Evolutionary conservation across 2,329 filamentous ascomycete genomes (phyloP).

Genomic region (Teratosphaeria pseudoeucalypti): DNA sequence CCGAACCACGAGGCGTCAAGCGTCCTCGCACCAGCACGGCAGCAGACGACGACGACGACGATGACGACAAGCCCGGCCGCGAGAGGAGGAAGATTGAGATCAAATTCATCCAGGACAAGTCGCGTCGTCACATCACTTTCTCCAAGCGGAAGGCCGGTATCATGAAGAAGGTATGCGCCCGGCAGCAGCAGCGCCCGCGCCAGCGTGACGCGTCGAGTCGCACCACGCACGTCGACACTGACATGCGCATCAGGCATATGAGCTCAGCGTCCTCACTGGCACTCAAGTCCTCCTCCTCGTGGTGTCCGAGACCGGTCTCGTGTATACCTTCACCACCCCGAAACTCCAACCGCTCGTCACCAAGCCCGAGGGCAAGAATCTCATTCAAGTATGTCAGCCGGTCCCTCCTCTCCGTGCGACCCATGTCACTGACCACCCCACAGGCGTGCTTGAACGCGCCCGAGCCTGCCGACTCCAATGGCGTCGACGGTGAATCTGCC

Average conservation of each 20-base stretch:
- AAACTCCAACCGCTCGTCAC: conserved; percentile 97
- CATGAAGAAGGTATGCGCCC: conserved; percentile 84
- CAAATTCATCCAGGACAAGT: conserved; percentile 99
- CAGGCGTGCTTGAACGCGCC: conserved; percentile 95
- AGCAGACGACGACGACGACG: conserved; percentile 84
- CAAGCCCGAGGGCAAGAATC: conserved; percentile 96
- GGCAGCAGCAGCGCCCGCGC: background rate
- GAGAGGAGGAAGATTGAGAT: conserved; percentile 99
- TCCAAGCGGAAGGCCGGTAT: conserved; percentile 99
- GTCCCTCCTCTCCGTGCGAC: background rate
- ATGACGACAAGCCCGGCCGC: conserved; percentile 94
- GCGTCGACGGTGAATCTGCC: conserved; percentile 39
- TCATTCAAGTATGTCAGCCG: conserved; percentile 66
- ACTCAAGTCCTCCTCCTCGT: conserved; percentile 95
- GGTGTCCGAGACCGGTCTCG: conserved; percentile 91
- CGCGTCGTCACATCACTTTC: conserved; percentile 97
- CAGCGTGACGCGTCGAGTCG: background rate
- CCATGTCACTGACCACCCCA: conserved; percentile 18
- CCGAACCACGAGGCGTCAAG: conserved; percentile 70
- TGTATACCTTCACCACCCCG: conserved; percentile 96
- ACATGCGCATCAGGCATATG: conserved; percentile 62
- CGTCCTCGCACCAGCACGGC: conserved; percentile 63
- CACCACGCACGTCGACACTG: conserved; percentile 1
- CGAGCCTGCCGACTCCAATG: conserved; percentile 68
- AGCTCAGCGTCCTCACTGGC: conserved; percentile 91